Evolutionary conservation across 495 filamentous ascomycete genomes (phyloP), one percentile per base, ranked within the genome.

Genomic region (Trichoderma orchidacearum): DNA sequence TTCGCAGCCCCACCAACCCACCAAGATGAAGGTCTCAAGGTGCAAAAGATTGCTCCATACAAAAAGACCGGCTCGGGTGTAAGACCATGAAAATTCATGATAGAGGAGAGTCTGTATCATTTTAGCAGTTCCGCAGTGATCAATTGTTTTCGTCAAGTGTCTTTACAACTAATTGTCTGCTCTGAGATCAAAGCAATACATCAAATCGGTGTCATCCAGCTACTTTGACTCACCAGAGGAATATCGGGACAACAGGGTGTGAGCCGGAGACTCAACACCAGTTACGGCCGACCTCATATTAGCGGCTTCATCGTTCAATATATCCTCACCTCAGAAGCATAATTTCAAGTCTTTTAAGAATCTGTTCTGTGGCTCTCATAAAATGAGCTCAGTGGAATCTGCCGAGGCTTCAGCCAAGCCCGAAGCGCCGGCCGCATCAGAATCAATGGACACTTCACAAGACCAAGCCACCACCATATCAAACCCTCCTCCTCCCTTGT

Each of bases 401-500:
- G 17, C 31, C 5, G 30, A 55, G 31, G 30, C 30, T 17, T 32
- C 52, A 23, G 6, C 23, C 25, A 30, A 30, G n/a, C 23, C 45
- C 45, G 18, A 50, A 50, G 25, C 9, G 15, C 51, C 15, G 12
- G 25, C 51, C 27, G 17, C 27, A n/a, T 30, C 30, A 53, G 51
- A 21, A 53, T 6, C 27, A 30, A 32, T 30, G 27, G 51, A 30
- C 28, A 53, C 27, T 6, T 1, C 11, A 12, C 13, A 30, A 17
- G 28, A 53, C n/a, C 29, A 32, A 25, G 1, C 53, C 1, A 17
- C 53, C 15, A 17, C 53, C n/a, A n/a, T n/a, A 25, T 15, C 53
- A 35, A 23, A 31, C n/a, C 30, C 51, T 29, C 51, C 51, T 29
- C 51, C 31, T 2, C 53, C 53, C 30, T 21, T 87, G 31, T 95